Conservation (phyloP, 352 stramenopile species). For the Pythium aquatile region DNA sequence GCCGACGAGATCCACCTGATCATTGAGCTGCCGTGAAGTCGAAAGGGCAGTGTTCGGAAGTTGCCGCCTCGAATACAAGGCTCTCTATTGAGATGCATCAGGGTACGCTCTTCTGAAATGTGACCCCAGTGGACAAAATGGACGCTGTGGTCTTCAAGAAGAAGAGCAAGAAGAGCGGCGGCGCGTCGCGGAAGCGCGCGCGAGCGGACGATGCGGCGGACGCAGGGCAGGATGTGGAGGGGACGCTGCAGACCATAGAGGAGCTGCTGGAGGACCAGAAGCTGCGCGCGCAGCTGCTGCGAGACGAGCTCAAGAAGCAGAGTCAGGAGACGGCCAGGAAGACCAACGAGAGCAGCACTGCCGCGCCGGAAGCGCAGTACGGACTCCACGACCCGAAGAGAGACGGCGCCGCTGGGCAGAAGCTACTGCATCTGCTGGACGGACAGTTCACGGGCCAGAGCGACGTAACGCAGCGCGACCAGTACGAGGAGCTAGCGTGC, state of each 20-base stretch:
- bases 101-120: background rate
- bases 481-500: slow-evolving; percentile 74
- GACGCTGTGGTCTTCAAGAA: slow-evolving; percentile 61
- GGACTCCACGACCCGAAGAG: slow-evolving; percentile 78
- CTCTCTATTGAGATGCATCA: background rate
- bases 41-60: background rate
- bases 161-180: slow-evolving; percentile 35
- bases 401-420: slow-evolving; percentile 61
- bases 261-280: slow-evolving; percentile 74
- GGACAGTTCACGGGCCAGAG: slow-evolving; percentile 82
- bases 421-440: slow-evolving; percentile 70
- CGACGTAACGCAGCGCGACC: slow-evolving; percentile 53
- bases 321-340: slow-evolving; percentile 3
- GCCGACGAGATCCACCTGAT: background rate
- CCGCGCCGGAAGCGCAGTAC: slow-evolving; percentile 33
- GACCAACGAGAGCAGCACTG: slow-evolving; percentile 13
- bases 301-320: slow-evolving; percentile 31
- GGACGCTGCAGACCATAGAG: slow-evolving; percentile 52
- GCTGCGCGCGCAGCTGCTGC: slow-evolving; percentile 45
- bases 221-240: slow-evolving; percentile 19
- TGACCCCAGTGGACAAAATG: slow-evolving; percentile 14
- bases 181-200: slow-evolving; percentile 37
- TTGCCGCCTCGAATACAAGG: background rate
- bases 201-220: slow-evolving; percentile 28
- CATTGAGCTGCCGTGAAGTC: slow-evolving; percentile 4